Evolutionary conservation across 139 green algal species (phyloP).

Genomic region (Astrephomene gubernaculifera): DNA sequence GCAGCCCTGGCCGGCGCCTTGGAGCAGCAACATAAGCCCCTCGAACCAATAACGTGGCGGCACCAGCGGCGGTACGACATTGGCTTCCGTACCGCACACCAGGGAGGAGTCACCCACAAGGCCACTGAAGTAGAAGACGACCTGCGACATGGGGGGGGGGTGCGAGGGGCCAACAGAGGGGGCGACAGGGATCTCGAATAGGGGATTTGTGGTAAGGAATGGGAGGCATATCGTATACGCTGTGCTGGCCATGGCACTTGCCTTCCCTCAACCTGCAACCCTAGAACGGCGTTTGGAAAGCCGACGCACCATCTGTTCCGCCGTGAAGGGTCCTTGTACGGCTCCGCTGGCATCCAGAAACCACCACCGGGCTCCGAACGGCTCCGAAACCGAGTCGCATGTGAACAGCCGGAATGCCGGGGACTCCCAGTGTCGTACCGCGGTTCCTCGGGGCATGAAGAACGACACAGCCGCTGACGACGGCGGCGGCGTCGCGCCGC

Average conservation of each 20-base stretch:
- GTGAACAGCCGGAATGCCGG: constrained; percentile 39
- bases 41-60: constrained; percentile 34
- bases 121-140: constrained; percentile 41
- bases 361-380: constrained; percentile 24
- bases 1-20: constrained; percentile 5
- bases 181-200: no score
- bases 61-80: not conserved
- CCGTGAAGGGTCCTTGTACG: constrained; percentile 30
- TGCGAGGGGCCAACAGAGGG: not conserved
- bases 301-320: constrained; percentile 28
- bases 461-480: not conserved
- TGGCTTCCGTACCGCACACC: constrained; percentile 19
- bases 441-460: constrained; percentile 6
- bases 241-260: no score
- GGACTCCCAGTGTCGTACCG: constrained; percentile 27
- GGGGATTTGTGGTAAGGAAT: no score
- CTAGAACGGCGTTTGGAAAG: no score
- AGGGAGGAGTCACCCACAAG: constrained; percentile 5
- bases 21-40: constrained; percentile 1
- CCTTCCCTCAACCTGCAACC: no score
- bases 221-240: no score
- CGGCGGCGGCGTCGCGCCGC: not conserved
- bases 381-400: constrained; percentile 18
- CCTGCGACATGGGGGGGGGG: not conserved
- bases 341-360: not conserved